Evolutionary conservation across 352 stramenopile species (phyloP).

Genomic region (Phytophthora ramorum): DNA sequence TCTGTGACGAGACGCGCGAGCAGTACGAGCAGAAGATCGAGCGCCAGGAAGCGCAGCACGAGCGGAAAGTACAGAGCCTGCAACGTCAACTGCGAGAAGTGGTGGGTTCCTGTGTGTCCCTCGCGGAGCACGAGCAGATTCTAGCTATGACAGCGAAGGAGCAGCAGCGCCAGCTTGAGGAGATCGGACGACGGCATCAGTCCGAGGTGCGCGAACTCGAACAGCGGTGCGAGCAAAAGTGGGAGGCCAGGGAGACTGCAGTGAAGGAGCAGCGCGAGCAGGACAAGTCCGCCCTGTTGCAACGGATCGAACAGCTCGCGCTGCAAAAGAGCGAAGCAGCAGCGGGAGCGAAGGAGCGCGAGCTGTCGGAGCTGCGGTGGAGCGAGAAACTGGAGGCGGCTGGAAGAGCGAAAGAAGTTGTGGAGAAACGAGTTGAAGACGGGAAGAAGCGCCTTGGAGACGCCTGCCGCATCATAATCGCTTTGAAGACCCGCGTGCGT

Average conservation of each 20-base stretch:
- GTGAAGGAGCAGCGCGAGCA: constrained; percentile 18
- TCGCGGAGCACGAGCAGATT: constrained; percentile 59
- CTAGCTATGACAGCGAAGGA: constrained; percentile 29
- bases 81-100: constrained; percentile 55
- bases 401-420: constrained; percentile 12
- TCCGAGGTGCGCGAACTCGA: constrained; percentile 37
- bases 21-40: constrained; percentile 63
- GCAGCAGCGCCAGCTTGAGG: constrained; percentile 35
- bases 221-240: constrained; percentile 36
- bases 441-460: constrained; percentile 35
- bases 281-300: constrained; percentile 30
- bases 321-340: constrained; percentile 36
- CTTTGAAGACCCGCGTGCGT: constrained; percentile 49
- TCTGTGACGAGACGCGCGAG: constrained; percentile 62
- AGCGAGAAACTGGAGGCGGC: constrained; percentile 10
- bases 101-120: constrained; percentile 53
- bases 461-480: constrained; percentile 53
- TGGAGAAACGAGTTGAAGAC: constrained; percentile 28
- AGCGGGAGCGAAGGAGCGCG: constrained; percentile 29
- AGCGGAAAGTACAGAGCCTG: constrained; percentile 47
- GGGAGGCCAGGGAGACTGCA: constrained; percentile 24
- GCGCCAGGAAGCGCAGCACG: constrained; percentile 48
- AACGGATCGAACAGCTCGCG: constrained; percentile 46
- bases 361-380: constrained; percentile 28
- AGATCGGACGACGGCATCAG: constrained; percentile 27